Evolutionary conservation across 495 filamentous ascomycete species (phyloP), one percentile per base, ranked within the genome.

Genomic region (Penicillium pulvis): DNA sequence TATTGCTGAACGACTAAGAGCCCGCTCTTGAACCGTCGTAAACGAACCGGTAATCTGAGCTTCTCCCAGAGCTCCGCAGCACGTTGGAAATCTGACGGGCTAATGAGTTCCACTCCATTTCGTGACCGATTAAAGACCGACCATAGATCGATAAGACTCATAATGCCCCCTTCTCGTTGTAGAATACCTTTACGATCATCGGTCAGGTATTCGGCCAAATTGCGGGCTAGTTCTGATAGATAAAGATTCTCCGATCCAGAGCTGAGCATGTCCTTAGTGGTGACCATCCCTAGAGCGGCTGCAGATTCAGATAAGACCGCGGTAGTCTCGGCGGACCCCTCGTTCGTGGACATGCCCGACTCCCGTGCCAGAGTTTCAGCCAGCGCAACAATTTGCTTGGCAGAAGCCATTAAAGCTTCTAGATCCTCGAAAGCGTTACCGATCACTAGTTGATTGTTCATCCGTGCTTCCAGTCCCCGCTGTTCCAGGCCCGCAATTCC

Each of bases 391-490:
- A 99, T 89, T 64, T 98, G 90, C 68, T 97, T 97, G 8, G 95
- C 94, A 10, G 92, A 96, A 4, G 92, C 90, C 93, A 97, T 98
- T 44, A 99, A 82, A 2, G 95, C 92, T 67, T 97, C 93, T 14
- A 99, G 82, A 70, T 99, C 94, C 66, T 98, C 94, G 66, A 98
- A 98, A 2, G 95, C 92, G 65, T 85, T 91, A 41, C 93, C 93
- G 51, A 98, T 96, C 28, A 97, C 89, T 7, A 91, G 67, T 67
- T 97, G 91, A 64, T 97, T 98, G 71, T 95, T 95, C 72, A 86
- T 92, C 36, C 92, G 85, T 56, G 90, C 82, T 65, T 94, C 89
- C 10, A 91, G 76, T 6, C 90, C 88, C 63, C 90, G 85, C 56
- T 88, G 86, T 66, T 98, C 95, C 7, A 98, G 81, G 3, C 92